A percentile compares a stretch with the other conserved stretches of the same genome.
These are phyloP conservation scores for Rhazya stricta DNA, from an alignment of 257 asterid genomes.

Conservation along the genomic window DNA sequence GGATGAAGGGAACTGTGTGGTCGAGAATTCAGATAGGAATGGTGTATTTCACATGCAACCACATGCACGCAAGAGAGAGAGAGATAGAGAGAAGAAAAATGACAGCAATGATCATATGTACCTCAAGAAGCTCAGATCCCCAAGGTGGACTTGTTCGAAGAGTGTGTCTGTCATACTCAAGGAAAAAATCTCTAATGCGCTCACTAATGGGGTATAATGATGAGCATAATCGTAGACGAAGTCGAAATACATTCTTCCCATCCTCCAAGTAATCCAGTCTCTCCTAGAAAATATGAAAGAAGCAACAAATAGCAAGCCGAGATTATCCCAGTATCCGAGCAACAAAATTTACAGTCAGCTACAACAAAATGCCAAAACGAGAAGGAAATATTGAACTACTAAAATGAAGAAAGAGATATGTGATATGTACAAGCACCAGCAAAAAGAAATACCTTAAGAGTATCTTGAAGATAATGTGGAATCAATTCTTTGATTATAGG, in stretches of 20 bases:
- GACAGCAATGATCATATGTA: conserved; percentile 24
- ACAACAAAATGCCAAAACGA: neutral
- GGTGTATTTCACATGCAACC: neutral
- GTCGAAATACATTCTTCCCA: conserved; percentile 86
- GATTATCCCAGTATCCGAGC: neutral
- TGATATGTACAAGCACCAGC: neutral
- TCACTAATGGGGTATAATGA: conserved; percentile 92
- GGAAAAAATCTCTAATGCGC: conserved; percentile 96
- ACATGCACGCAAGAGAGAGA: neutral
- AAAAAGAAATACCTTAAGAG: conserved; percentile 62
- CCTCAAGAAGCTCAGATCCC: conserved; percentile 99
- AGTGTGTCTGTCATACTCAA: conserved; percentile 92
- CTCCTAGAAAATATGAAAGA: conserved; percentile 53
- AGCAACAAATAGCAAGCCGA: conserved; percentile 11
- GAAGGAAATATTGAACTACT: neutral
- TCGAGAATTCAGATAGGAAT: neutral
- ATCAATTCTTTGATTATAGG: conserved; percentile 88
- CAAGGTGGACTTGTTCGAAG: conserved; percentile 99
- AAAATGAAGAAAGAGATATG: neutral
- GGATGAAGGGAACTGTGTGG: neutral
- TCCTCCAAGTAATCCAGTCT: conserved; percentile 92
- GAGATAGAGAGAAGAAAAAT: conserved; percentile 2
- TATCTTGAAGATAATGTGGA: conserved; percentile 92
- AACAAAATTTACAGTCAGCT: neutral
- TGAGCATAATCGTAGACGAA: conserved; percentile 88